A percentile compares a stretch with the other conserved stretches of the same genome.
Evolutionary conservation across 1,139 yeast species (phyloP).

Genomic region (Zygosaccharomyces pseudobailii): DNA sequence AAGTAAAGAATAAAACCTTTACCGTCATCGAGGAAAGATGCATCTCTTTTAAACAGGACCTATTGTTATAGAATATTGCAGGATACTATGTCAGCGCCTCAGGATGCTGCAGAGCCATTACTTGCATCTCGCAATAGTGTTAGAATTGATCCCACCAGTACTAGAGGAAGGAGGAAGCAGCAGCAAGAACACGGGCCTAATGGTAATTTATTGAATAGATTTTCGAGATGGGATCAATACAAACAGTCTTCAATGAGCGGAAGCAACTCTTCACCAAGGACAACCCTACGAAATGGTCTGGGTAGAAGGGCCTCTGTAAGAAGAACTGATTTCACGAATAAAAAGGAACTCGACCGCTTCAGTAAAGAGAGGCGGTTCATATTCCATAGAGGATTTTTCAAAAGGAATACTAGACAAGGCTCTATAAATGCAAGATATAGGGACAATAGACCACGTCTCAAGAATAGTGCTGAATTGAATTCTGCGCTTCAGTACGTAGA

Average conservation of each 20-base stretch:
- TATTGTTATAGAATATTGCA: not conserved
- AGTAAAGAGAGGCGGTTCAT: slow-evolving; percentile 18
- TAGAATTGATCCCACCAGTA: not conserved
- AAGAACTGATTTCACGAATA: slow-evolving; percentile 26
- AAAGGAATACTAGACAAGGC: slow-evolving; percentile 7
- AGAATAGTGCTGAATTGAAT: slow-evolving; percentile 9
- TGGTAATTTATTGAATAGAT: slow-evolving; percentile 2
- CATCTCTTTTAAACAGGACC: not conserved
- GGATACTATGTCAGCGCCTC: slow-evolving; percentile 5
- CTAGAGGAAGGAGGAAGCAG: not conserved
- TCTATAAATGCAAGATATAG: not conserved
- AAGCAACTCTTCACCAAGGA: not conserved
- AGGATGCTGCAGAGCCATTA: slow-evolving; percentile 1
- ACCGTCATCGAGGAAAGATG: not conserved
- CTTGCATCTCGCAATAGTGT: not conserved
- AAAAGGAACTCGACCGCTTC: slow-evolving; percentile 15
- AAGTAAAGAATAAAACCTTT: not conserved
- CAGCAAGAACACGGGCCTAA: not conserved
- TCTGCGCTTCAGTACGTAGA: slow-evolving; percentile 10
- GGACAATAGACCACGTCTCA: not conserved
- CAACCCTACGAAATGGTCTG: not conserved
- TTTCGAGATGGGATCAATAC: slow-evolving; percentile 7
- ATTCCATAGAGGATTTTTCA: slow-evolving; percentile 30
- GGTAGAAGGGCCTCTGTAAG: slow-evolving; percentile 13
- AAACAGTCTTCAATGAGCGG: not conserved